These are phyloP conservation scores for Citrullus mucosospermus DNA, from an alignment of 306 rosid species.

Conservation along the genomic window DNA sequence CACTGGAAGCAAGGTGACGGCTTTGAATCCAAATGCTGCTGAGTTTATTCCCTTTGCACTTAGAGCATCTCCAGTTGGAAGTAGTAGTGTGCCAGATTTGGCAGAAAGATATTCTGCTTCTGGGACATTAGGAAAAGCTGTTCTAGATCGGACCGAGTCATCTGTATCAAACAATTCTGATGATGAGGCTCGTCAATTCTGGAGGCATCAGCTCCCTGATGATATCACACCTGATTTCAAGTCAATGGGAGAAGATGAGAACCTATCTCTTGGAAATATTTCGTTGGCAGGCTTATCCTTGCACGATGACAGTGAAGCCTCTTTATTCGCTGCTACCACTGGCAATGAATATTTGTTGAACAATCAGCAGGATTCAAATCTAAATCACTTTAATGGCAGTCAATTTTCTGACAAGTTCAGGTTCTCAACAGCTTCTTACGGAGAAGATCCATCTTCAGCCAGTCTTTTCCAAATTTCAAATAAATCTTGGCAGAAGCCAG, in stretches of 20 bases:
- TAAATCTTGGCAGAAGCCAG: slow-evolving; percentile 69
- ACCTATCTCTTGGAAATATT: slow-evolving; percentile 49
- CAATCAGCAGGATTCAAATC: slow-evolving; percentile 42
- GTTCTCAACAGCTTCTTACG: slow-evolving; percentile 43
- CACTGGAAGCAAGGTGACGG: slow-evolving; percentile 38
- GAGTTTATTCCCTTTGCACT: slow-evolving; percentile 74
- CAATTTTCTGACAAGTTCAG: slow-evolving; percentile 47
- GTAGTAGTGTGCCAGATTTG: slow-evolving; percentile 39
- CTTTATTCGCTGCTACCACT: slow-evolving; percentile 38
- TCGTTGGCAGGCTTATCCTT: slow-evolving; percentile 66
- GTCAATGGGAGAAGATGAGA: slow-evolving; percentile 69
- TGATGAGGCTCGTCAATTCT: slow-evolving; percentile 82
- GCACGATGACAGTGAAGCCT: slow-evolving; percentile 43
- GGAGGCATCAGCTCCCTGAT: slow-evolving; percentile 97
- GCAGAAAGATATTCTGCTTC: slow-evolving; percentile 30
- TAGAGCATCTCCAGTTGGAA: slow-evolving; percentile 67
- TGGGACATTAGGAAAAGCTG: slow-evolving; percentile 65
- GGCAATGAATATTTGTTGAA: slow-evolving; percentile 49
- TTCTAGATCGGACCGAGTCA: slow-evolving; percentile 75
- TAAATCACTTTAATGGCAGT: slow-evolving; percentile 31
- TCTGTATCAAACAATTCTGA: slow-evolving; percentile 73
- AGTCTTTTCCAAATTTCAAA: slow-evolving; percentile 38
- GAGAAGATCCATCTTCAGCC: slow-evolving; percentile 52
- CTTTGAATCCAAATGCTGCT: slow-evolving; percentile 95
- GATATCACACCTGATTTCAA: slow-evolving; percentile 96